phyloP scores from a whole-genome alignment of 371 early-diverging fungal species.

The Apophysomyces ossiformis region DNA sequence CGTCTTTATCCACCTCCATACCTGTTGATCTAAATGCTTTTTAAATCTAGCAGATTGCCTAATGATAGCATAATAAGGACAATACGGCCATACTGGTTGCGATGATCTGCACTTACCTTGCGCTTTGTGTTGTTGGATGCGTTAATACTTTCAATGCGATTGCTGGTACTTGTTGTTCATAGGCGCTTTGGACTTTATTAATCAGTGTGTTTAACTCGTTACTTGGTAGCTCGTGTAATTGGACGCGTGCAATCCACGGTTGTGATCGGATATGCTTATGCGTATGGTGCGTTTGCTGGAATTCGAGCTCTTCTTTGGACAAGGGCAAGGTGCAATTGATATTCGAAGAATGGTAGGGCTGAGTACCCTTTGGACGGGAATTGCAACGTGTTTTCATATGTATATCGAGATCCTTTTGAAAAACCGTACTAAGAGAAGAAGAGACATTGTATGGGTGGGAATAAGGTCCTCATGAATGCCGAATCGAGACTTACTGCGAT shows the following conservation, averaged over 20 bases:
- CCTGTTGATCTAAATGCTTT: slow-evolving; percentile 76
- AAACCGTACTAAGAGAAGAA: slow-evolving; percentile 58
- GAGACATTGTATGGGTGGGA: background rate
- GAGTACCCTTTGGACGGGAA: slow-evolving; percentile 60
- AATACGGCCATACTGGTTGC: background rate
- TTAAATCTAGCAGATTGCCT: slow-evolving; percentile 49
- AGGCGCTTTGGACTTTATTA: slow-evolving; percentile 48
- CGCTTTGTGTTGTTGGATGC: slow-evolving; percentile 54
- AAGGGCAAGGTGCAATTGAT: slow-evolving; percentile 60
- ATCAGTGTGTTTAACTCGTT: slow-evolving; percentile 51
- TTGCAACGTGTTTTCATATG: slow-evolving; percentile 75
- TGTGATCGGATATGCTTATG: slow-evolving; percentile 49
- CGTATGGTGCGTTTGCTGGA: slow-evolving; percentile 45
- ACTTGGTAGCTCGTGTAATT: slow-evolving; percentile 42
- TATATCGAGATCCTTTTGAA: slow-evolving; percentile 63
- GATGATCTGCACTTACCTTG: slow-evolving; percentile 39
- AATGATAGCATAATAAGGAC: slow-evolving; percentile 3
- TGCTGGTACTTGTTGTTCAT: slow-evolving; percentile 40
- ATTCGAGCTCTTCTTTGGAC: slow-evolving; percentile 49
- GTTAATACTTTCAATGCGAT: slow-evolving; percentile 51
- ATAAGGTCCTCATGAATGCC: background rate
- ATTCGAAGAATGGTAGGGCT: slow-evolving; percentile 55
- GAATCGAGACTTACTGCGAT: slow-evolving; percentile 62
- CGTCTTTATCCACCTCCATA: slow-evolving; percentile 7
- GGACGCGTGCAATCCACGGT: slow-evolving; percentile 55